Base-by-base conservation (phyloP, 2,329 filamentous ascomycete genomes). In the Moelleriella libera region DNA sequence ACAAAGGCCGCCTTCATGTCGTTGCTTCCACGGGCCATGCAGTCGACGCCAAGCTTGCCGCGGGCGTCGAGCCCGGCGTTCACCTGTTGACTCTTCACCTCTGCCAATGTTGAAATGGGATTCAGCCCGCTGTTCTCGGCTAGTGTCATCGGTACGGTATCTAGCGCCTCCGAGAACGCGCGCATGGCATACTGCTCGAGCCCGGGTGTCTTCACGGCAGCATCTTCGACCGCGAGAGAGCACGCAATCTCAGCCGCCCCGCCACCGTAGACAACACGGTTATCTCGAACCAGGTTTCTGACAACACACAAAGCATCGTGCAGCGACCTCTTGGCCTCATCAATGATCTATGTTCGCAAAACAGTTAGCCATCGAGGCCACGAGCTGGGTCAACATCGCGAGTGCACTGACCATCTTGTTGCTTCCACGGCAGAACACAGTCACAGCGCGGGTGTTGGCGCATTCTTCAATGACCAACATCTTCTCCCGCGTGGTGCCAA, bases 401-500 rank as follows among this genome's bases (percentile, higher is more conserved):
- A 5, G 9, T 2, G 8, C 14, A 67, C 76, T 62, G 68, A 90
- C 87, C 92, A 98, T 98, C 76, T 97, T 98, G 78, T 98, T 98
- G 75, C 88, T 94, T 60, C 92, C 92, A 60, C 92, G 78, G 51
- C 98, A 86, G 66, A 98, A 98, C 48, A 94, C 82, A 3, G 92
- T 98, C 51, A 98, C 94, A 43, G 92, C 92, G 59, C 92, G 77
- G 49, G 88, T 95, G 72, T 98, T 98, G 60, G 94, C 92, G 63
- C 92, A 98, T 69, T 98, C 92, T 70, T 98, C 94, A 58, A 98
- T 98, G 49, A 98, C 87, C 58, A 98, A 75, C 92, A 98, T 98
- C 80, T 98, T 97, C 69, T 98, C 92, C 61, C 92, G 80, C 42
- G 92, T 98, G 2, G 92, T 98, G 58, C 92, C 92, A 60, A 98